Evolutionary conservation across 768 basidiomycete genomes (phyloP), one percentile per base, ranked within the genome.

Genomic region (Lentinula sp.): DNA sequence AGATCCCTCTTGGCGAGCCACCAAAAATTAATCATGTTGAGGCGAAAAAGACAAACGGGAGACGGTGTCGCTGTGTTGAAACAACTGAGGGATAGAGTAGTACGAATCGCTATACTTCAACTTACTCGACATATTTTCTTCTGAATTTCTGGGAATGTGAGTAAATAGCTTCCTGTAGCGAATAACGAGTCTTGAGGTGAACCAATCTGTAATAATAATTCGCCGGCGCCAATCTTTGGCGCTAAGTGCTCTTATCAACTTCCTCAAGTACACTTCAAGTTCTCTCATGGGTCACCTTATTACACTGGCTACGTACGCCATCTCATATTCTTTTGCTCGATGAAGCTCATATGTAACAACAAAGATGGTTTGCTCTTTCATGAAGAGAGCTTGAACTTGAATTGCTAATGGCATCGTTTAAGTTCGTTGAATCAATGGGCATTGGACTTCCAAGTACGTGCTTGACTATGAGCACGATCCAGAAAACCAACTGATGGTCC

Each of bases 341-440:
- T 16, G 21, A 46, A 68, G 66, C 54, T 71, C 66, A 74, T 73
- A 62, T 65, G 42, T 43, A 51, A 35, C 13, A 57, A 40, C 11
- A 15, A 57, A 74, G 71, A 55, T 78, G 77, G 76, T 78, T 64
- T 31, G 64, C 61, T 57, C 43, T 1, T 45, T n/a, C 28, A 7
- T 39, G 7, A 50, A 31, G 39, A 10, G 18, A 54, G 11, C 7
- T 28, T 59, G 35, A 37, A 51, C 28, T 58, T 2, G 21, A 57
- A 13, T 59, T n/a, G 5, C 28, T 43, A n/a, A 18, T 32, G 50
- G 63, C 66, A n/a, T 62, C 50, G 21, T 61, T 35, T 59, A 66
- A 96, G 94, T 71, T 95, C 94, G 15, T 78, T 99, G 32, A 96
- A 98, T 68, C 96, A 99, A 74, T 98, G 96, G 94, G 91, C 97